A percentile compares a stretch with the other conserved stretches of the same genome.
Evolutionary conservation across 192 early-diverging fungal species (phyloP).

Genomic region (Entomortierella lignicola): DNA sequence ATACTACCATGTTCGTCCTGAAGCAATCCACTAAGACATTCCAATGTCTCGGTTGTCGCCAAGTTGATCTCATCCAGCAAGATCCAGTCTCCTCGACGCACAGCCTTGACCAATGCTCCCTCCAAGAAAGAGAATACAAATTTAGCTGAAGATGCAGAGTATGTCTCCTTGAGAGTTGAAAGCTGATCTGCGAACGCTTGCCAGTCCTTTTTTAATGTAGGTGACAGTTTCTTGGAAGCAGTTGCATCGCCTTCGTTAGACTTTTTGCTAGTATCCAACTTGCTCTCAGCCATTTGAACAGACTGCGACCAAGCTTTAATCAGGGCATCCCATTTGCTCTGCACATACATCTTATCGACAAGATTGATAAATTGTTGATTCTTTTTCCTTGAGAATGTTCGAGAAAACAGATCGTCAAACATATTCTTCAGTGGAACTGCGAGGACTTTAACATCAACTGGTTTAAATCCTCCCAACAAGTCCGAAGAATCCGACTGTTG

Average conservation of each 20-base stretch:
- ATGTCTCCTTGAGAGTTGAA: slow-evolving; percentile 79
- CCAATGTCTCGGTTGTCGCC: slow-evolving; percentile 95
- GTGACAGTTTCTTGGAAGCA: slow-evolving; percentile 44
- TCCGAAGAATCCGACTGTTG: slow-evolving; percentile 97
- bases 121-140: slow-evolving; percentile 95
- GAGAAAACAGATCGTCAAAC: slow-evolving; percentile 87
- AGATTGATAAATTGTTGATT: slow-evolving; percentile 90
- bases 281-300: slow-evolving; percentile 78
- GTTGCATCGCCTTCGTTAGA: slow-evolving; percentile 42
- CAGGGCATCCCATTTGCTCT: slow-evolving; percentile 88
- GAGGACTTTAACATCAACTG: slow-evolving; percentile 85
- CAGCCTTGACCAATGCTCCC: slow-evolving; percentile 91
- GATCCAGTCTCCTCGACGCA: slow-evolving; percentile 94
- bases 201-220: slow-evolving; percentile 77
- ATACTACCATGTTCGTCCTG: slow-evolving; percentile 85
- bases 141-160: slow-evolving; percentile 64
- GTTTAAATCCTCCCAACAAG: slow-evolving; percentile 97
- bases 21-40: slow-evolving; percentile 89
- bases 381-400: slow-evolving; percentile 88
- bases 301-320: slow-evolving; percentile 80
- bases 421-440: slow-evolving; percentile 84
- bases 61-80: slow-evolving; percentile 98
- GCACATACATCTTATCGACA: slow-evolving; percentile 75
- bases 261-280: slow-evolving; percentile 49
- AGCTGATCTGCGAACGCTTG: slow-evolving; percentile 72